Base-by-base conservation (phyloP, 2,329 filamentous ascomycete species). In the Onygenales sp. region DNA sequence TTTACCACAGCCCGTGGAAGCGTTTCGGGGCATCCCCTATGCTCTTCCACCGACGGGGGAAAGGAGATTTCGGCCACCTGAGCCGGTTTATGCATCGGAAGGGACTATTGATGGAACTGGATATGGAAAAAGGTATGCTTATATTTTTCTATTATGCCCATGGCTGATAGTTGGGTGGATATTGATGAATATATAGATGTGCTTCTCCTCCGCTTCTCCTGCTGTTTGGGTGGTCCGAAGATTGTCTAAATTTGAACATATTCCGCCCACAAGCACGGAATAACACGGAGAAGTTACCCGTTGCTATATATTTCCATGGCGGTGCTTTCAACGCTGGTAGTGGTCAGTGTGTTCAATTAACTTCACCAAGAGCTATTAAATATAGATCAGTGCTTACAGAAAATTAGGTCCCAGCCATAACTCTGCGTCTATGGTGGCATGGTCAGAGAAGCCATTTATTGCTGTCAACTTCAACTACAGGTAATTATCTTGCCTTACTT, bases 371-470 rank as follows among this genome's bases (percentile, higher is more conserved):
- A 27, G 21, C 21, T n/a, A 36, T 37, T 14, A 36, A 17, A 0
- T 21, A 9, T n/a, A 47, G 36, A 5, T 27, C 7, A 48, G 13
- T 27, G 32, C 13, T 42, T 32, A 37, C 47, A 48, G 34, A 56
- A n/a, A n/a, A 9, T 5, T 55, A 42, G 56, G 51, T 0, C 54
- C 64, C 33, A 77, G 78, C 69, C 75, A 84, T 53, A 77, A 86
- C 62, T 79, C 85, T 57, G 77, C 75, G 0, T 79, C 78, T 37
- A 81, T 87, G 67, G 77, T 85, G 11, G 74, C 77, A 4, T 84
- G 78, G 65, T 67, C 73, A 1, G 66, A 68, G 2, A 63, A 65
- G 33, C 73, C 73, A 0, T 72, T 75, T 27, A 65, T 77, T 42
- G 68, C 68, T 4, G 71, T 77, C 3, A 70, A 67, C 49, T 71